Percentiles rank a stretch among this genome's conserved stretches.
Evolutionary conservation across 352 stramenopile genomes (phyloP).

Genomic region (Phytophthora vignae): DNA sequence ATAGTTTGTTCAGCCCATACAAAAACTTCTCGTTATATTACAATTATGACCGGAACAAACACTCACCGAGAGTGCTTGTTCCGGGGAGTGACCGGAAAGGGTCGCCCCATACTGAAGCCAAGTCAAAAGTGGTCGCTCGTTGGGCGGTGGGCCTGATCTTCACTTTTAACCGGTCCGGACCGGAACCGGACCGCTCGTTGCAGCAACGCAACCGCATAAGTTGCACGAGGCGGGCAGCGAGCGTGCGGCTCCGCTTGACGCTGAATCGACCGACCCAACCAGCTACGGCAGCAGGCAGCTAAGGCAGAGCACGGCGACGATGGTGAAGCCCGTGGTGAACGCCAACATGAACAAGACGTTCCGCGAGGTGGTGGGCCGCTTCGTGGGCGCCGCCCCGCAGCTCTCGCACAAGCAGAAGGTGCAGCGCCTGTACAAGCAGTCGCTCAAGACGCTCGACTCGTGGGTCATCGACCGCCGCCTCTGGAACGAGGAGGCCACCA

Average conservation of each 20-base stretch:
- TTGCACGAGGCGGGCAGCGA: background rate
- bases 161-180: no score
- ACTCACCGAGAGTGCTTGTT: no score
- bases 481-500: slow-evolving; percentile 95
- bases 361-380: slow-evolving; percentile 81
- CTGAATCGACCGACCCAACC: background rate
- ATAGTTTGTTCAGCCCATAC: no score
- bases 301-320: slow-evolving; percentile 31
- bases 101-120: no score
- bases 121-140: no score
- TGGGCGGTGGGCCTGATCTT: no score
- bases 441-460: slow-evolving; percentile 93
- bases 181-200: no score
- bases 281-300: background rate
- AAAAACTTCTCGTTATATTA: no score
- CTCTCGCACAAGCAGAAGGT: slow-evolving; percentile 92
- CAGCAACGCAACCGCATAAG: no score
- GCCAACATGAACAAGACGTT: slow-evolving; percentile 88
- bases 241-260: background rate
- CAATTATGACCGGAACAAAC: no score
- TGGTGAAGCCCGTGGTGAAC: slow-evolving; percentile 79
- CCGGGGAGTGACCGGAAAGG: no score
- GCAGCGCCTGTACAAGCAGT: slow-evolving; percentile 95
- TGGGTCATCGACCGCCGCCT: slow-evolving; percentile 97
- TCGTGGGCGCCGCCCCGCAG: slow-evolving; percentile 59